Evolutionary conservation across 106 monocot genomes (phyloP), one percentile per base, ranked within the genome.

Genomic region (Allium cepa): DNA sequence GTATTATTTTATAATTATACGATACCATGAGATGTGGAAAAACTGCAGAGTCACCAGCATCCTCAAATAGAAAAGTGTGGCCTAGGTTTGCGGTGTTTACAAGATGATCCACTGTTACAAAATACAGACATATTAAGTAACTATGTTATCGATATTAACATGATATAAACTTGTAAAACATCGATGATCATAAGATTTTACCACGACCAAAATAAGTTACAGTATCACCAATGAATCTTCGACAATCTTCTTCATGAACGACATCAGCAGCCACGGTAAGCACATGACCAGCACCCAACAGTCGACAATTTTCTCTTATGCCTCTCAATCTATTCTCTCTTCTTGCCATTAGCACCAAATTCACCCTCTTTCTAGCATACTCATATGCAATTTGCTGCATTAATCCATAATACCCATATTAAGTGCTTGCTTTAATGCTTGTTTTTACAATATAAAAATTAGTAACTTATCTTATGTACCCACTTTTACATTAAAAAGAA

Each of bases 331-430:
- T 79, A 4, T 77, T 63, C 51, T 93, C 93, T 51, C 88, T 76
- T 64, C 79, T 77, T 8, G 93, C 93, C 26, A 93, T 81, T 47
- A 93, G 56, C 8, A 89, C 93, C 63, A 93, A 46, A 64, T 85
- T 88, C n/a, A 85, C 85, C 50, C 69, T 82, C 72, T 67, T 78
- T 63, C 50, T 78, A 15, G 93, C 88, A 68, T 93, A 93, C 50
- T 88, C 88, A 47, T 93, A 93, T n/a, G 86, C 88, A 74, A 93
- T 75, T 81, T 88, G 85, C 93, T 93, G 83, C 77, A 85, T 66
- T 26, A 22, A 10, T 51, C 11, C 9, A 66, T 55, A 11, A 36
- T 63, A 7, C 5, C 14, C 47, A n/a, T 48, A 11, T 9, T 61
- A 15, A 15, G 46, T 15, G 7, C 47, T 64, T 64, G 26, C 22